Evolutionary conservation across 805 yeast genomes (phyloP).

Genomic region (Millerozyma miso): DNA sequence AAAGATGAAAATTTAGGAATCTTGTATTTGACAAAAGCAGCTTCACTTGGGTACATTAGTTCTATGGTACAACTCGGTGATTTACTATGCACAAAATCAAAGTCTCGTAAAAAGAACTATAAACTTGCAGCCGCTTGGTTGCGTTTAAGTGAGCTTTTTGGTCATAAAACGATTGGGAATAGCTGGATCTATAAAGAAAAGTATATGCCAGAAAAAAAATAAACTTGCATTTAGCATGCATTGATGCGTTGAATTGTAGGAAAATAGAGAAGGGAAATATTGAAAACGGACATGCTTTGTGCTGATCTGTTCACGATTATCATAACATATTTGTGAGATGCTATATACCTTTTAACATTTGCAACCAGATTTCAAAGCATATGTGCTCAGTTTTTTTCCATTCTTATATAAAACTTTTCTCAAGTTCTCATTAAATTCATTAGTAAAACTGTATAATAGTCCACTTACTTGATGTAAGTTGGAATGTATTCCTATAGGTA

Average conservation of each 20-base stretch:
- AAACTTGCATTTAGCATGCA: not conserved
- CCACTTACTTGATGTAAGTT: slow-evolving; percentile 29
- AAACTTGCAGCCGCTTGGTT: slow-evolving; percentile 67
- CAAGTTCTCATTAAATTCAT: slow-evolving; percentile 26
- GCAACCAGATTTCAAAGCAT: slow-evolving; percentile 10
- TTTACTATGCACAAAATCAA: slow-evolving; percentile 59
- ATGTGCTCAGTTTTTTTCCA: slow-evolving; percentile 4
- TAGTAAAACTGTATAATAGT: slow-evolving; percentile 24
- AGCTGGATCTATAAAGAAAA: slow-evolving; percentile 75
- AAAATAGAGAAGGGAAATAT: too few relatives aligned
- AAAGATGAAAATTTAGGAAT: slow-evolving; percentile 57
- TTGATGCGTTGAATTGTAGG: not conserved
- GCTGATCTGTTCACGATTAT: too few relatives aligned
- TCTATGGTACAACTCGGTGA: slow-evolving; percentile 69
- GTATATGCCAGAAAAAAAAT: slow-evolving; percentile 31
- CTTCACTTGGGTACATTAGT: slow-evolving; percentile 60
- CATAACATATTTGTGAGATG: too few relatives aligned
- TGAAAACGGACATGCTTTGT: too few relatives aligned
- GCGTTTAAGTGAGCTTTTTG: slow-evolving; percentile 59
- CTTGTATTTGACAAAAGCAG: slow-evolving; percentile 59
- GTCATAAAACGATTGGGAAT: slow-evolving; percentile 59
- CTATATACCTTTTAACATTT: too few relatives aligned
- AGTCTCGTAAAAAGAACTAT: slow-evolving; percentile 52
- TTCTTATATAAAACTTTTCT: slow-evolving; percentile 3
- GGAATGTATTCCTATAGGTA: slow-evolving; percentile 37